These are phyloP conservation scores for Cladobotryum mycophilum DNA, from an alignment of 2,329 filamentous ascomycete species.

Conservation along the genomic window DNA sequence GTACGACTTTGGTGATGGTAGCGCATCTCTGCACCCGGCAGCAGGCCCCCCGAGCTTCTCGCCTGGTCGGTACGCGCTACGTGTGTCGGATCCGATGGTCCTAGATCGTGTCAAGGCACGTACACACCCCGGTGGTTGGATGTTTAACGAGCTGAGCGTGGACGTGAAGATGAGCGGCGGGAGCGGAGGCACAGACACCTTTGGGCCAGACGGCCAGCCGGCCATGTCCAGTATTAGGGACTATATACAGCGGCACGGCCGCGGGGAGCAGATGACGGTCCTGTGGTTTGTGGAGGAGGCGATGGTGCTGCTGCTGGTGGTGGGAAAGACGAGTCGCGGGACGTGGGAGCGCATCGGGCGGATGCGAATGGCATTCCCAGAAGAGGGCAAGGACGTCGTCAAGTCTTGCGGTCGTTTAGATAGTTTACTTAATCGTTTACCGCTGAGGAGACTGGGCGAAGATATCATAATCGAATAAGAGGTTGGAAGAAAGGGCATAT, in stretches of 20 bases:
- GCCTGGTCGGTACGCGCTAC: constrained; percentile 23
- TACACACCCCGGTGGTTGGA: constrained; percentile 26
- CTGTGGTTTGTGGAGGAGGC: constrained; percentile 32
- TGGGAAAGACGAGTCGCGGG: constrained; percentile 20
- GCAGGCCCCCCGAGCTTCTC: constrained; percentile 16
- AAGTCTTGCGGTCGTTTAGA: constrained; percentile 25
- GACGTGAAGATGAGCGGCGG: constrained; percentile 27
- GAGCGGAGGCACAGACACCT: constrained; percentile 10
- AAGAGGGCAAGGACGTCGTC: constrained; percentile 27
- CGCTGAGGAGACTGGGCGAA: constrained; percentile 25
- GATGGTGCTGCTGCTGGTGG: constrained; percentile 27
- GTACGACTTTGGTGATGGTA: constrained; percentile 23
- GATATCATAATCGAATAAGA: constrained; percentile 28
- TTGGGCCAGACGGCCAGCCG: not conserved
- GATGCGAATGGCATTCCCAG: constrained; percentile 29
- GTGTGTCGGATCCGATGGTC: constrained; percentile 27
- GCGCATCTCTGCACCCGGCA: not conserved
- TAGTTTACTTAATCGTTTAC: constrained; percentile 26
- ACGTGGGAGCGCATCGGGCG: constrained; percentile 29
- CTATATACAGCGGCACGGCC: constrained; percentile 28
- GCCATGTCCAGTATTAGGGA: constrained; percentile 23
- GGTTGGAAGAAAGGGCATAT: not conserved
- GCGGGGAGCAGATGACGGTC: constrained; percentile 30
- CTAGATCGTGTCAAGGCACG: constrained; percentile 29
- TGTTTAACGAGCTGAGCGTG: constrained; percentile 30